A percentile compares a stretch with the other conserved stretches of the same genome.
These are phyloP conservation scores for Acanthamoeba healyi DNA, from an alignment of 208 protist species.

Conservation along the genomic window DNA sequence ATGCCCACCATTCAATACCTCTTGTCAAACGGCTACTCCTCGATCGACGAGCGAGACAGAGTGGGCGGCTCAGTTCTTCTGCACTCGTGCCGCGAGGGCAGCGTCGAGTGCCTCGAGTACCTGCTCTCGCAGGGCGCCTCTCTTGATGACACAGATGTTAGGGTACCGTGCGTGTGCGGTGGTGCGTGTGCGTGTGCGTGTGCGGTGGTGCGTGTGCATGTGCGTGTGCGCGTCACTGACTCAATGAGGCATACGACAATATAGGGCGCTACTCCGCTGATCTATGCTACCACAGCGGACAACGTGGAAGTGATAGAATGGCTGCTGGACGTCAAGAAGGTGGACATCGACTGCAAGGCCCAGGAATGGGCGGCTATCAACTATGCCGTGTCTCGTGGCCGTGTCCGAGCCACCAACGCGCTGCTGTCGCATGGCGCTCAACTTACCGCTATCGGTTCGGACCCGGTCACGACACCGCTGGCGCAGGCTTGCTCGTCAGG, in stretches of 20 bases:
- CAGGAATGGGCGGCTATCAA: neutral
- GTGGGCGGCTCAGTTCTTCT: neutral
- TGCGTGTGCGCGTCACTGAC: no score
- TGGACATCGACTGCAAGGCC: neutral
- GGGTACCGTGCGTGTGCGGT: neutral
- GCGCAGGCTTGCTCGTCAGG: conserved; percentile 6
- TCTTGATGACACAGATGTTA: neutral
- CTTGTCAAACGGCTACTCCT: conserved; percentile 1
- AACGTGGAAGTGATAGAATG: neutral
- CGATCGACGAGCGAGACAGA: neutral
- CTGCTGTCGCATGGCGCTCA: neutral
- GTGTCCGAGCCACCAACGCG: neutral
- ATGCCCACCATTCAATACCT: conserved; percentile 11
- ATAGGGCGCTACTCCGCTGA: conserved; percentile 1
- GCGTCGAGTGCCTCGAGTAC: neutral
- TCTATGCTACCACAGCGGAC: neutral
- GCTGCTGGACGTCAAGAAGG: conserved; percentile 8
- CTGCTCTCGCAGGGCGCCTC: conserved; percentile 15
- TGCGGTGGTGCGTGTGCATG: no score
- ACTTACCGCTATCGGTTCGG: no score
- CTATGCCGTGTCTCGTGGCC: neutral
- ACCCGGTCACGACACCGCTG: neutral
- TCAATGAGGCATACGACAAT: no score
- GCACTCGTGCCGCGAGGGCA: conserved; percentile 15
- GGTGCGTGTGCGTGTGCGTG: neutral